Evolutionary conservation across 108 stramenopile genomes (phyloP).

Genomic region (Thalassiosira profunda): DNA sequence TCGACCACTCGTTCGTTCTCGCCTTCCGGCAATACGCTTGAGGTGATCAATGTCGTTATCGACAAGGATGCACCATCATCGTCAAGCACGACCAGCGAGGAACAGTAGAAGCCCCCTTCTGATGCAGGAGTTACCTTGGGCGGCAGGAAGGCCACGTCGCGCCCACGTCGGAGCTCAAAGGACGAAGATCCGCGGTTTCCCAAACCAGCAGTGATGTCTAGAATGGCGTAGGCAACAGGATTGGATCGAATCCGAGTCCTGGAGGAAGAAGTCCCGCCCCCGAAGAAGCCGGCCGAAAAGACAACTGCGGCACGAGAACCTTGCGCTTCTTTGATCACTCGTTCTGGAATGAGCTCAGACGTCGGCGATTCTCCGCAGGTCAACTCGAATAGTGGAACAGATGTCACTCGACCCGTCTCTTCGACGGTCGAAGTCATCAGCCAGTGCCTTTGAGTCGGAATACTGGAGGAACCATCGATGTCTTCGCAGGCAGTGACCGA

Average conservation of each 20-base stretch:
- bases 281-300: slow-evolving; percentile 51
- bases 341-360: slow-evolving; percentile 55
- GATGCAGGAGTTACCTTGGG: slow-evolving; percentile 35
- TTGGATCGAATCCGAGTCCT: slow-evolving; percentile 22
- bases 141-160: slow-evolving; percentile 76
- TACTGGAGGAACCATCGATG: slow-evolving; percentile 28
- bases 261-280: slow-evolving; percentile 21
- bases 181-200: slow-evolving; percentile 32
- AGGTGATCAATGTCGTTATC: slow-evolving; percentile 37
- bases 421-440: slow-evolving; percentile 56
- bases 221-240: slow-evolving; percentile 53
- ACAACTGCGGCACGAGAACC: slow-evolving; percentile 50
- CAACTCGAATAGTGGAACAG: slow-evolving; percentile 74
- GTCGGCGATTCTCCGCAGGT: slow-evolving; percentile 54
- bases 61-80: slow-evolving; percentile 44
- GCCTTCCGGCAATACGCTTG: slow-evolving; percentile 19
- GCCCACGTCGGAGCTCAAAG: slow-evolving; percentile 51
- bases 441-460: slow-evolving; percentile 77
- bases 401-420: slow-evolving; percentile 55
- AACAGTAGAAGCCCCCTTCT: slow-evolving; percentile 41
- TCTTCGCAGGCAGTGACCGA: slow-evolving; percentile 52
- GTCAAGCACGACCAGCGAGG: slow-evolving; percentile 64
- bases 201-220: slow-evolving; percentile 46
- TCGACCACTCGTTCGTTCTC: slow-evolving; percentile 33
- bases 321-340: slow-evolving; percentile 60